Evolutionary conservation across 768 basidiomycete genomes (phyloP), one percentile per base, ranked within the genome.

Genomic region (Auricularia heimuer): DNA sequence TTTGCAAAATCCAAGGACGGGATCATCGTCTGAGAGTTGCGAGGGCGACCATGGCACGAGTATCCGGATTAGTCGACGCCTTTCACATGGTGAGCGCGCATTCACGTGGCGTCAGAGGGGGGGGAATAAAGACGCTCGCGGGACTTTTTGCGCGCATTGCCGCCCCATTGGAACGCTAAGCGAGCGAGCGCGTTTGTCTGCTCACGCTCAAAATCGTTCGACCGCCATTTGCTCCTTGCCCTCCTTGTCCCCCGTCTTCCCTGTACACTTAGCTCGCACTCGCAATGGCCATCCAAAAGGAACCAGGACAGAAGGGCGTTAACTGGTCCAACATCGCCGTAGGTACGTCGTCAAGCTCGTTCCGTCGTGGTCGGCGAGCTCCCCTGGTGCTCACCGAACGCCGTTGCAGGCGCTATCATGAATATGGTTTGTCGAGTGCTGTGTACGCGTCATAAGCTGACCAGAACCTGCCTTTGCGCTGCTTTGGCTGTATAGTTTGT

Each of bases 251-350:
- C 60, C 18, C 16, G 37, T 61, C 33, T 18, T n/a, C 37, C 37
- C 24, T 34, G 18, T 61, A 34, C 33, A 18, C 18, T 18, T 21
- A 42, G 18, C 47, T 6, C 47, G 21, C 47, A 34, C 64, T 47
- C 29, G 42, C 73, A 72, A 92, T 93, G 91, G 90, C 85, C 78
- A 84, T 92, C 71, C 81, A 87, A 75, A 85, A 83, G 76, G 89
- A 92, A 78, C 92, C 93, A 63, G 93, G 92, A 66, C 89, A 93
- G 76, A 94, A 94, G 77, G 91, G 91, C 72, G 80, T 93, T 69
- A 93, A 82, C 80, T 95, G 91, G 92, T 92, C 90, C 70, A 95
- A 94, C 79, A 94, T 95, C 78, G 93, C 92, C 69, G 88, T 96
- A 75, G 92, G 92, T 93, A 73, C 71, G 90, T 76, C 16, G 54